Evolutionary conservation across 2,329 filamentous ascomycete species (phyloP), one percentile per base, ranked within the genome.

Genomic region (Elsinoe necatrix): DNA sequence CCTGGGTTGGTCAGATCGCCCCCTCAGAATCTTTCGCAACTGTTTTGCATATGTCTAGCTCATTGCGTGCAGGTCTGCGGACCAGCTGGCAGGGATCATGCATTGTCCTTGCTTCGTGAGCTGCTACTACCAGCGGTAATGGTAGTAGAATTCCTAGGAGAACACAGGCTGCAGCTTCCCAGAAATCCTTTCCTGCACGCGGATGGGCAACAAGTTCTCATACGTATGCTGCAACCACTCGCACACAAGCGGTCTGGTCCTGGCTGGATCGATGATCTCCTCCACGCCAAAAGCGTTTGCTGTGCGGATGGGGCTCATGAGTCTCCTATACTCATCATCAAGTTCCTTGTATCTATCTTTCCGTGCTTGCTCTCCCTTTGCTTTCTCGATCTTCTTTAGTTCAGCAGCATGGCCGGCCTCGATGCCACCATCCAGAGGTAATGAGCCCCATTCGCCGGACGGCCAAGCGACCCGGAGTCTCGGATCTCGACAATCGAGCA

Each of bases 301-400:
- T 3, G 81, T 84, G 14, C 82, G 70, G 1, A 85, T 79, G 0
- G 82, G 82, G 61, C 84, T 85, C 79, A 84, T 84, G 60, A 85
- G 63, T 20, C 81, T 71, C 34, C 73, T 68, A 65, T 85, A 85
- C 65, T 83, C 80, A 21, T 79, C 75, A 43, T 84, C 78, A 29
- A 85, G 61, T 63, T 82, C 77, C 39, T 73, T 71, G 61, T 83
- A 84, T 41, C 75, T 66, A 60, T 73, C 73, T 16, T 74, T 69
- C 50, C 70, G 64, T 55, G 73, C 75, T 59, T 78, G 76, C 31
- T 72, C 68, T 0, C 79, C 79, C 23, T 72, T 63, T 55, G 75
- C 76, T 57, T 77, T 75, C 25, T 78, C 78, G 29, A 75, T 69
- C 60, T 80, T 75, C 58, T 75, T 78, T 58, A 85, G 65, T 61